These are phyloP conservation scores for Aspergillus sojae DNA, from an alignment of 2,329 filamentous ascomycete genomes.

Conservation along the genomic window DNA sequence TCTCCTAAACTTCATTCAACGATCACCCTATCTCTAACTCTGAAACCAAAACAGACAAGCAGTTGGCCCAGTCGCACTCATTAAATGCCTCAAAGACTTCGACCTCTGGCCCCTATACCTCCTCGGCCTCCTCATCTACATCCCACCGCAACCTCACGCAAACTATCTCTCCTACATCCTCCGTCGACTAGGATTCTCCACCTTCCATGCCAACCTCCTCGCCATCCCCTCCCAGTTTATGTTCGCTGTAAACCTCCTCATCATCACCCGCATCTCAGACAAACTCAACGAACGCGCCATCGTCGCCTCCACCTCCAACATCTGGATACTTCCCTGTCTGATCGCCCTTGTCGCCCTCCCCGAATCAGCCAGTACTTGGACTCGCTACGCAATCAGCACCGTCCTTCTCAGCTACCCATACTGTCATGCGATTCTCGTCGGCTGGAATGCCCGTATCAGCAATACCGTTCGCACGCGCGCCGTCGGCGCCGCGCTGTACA, in stretches of 20 bases:
- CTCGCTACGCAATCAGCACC: slow-evolving; percentile 54
- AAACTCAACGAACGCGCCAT: slow-evolving; percentile 51
- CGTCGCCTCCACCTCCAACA: slow-evolving; percentile 52
- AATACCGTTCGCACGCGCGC: slow-evolving; percentile 64
- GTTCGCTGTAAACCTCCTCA: slow-evolving; percentile 45
- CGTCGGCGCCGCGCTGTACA: slow-evolving; percentile 65
- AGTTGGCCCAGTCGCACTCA: neutral
- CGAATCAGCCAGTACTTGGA: slow-evolving; percentile 48
- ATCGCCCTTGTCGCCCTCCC: slow-evolving; percentile 52
- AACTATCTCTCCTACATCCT: slow-evolving; percentile 64
- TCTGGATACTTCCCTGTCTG: slow-evolving; percentile 65
- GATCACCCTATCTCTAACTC: neutral
- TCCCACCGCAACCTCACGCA: slow-evolving; percentile 53
- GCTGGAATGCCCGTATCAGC: slow-evolving; percentile 64
- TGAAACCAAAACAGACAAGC: neutral
- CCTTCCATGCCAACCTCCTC: slow-evolving; percentile 65
- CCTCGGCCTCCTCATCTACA: slow-evolving; percentile 56
- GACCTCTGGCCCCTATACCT: slow-evolving; percentile 62
- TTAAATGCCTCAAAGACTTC: slow-evolving; percentile 54
- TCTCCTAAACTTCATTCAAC: neutral
- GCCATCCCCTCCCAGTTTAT: slow-evolving; percentile 54
- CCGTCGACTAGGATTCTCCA: slow-evolving; percentile 59
- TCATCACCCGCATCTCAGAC: slow-evolving; percentile 51
- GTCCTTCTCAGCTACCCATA: slow-evolving; percentile 59
- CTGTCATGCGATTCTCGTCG: slow-evolving; percentile 62